Evolutionary conservation across 129 eudicot species (phyloP), one percentile per base, ranked within the genome.

Genomic region (Ambrosia trifida): DNA sequence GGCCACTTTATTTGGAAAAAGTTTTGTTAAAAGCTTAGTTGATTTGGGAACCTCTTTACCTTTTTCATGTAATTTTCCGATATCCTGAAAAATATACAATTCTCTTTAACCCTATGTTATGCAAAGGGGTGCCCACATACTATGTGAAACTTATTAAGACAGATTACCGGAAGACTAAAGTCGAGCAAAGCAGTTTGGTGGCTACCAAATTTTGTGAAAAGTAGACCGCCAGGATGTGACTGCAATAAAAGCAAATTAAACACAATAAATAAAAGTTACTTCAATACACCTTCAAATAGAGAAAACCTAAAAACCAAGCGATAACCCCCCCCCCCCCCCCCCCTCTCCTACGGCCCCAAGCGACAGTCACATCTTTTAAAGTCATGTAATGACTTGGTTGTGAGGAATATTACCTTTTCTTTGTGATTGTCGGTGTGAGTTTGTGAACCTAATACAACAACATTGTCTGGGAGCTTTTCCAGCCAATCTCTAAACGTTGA

Each of bases 121-220:
- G 8, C 32, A 7, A 54, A 8, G 13, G 33, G n/a, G 28, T 51
- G 10, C 24, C 28, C 24, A 16, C 58, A 53, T 7, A 53, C 17
- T 28, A n/a, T 11, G 2, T 58, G 3, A n/a, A n/a, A n/a, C n/a
- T n/a, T n/a, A n/a, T n/a, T n/a, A n/a, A n/a, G n/a, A n/a, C n/a
- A n/a, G n/a, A n/a, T 76, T 85, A 86, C 98, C 84, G 96, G 91
- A 69, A 93, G 87, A 60, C 91, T 89, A 83, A 89, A 76, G 78
- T 93, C 96, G 54, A 89, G 87, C 18, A 89, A 82, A 79, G 96
- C 96, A 45, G 98, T 89, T 70, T 93, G 98, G 64, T 76, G 87
- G 89, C 95, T 78, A 75, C 96, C 91, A 76, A 93, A 89, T 77
- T 93, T 93, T 47, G 98, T 93, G 80, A 93, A 87, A 73, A 93